These are phyloP conservation scores for Davidsoniella virescens DNA, from an alignment of 2,329 filamentous ascomycete species.

Conservation along the genomic window DNA sequence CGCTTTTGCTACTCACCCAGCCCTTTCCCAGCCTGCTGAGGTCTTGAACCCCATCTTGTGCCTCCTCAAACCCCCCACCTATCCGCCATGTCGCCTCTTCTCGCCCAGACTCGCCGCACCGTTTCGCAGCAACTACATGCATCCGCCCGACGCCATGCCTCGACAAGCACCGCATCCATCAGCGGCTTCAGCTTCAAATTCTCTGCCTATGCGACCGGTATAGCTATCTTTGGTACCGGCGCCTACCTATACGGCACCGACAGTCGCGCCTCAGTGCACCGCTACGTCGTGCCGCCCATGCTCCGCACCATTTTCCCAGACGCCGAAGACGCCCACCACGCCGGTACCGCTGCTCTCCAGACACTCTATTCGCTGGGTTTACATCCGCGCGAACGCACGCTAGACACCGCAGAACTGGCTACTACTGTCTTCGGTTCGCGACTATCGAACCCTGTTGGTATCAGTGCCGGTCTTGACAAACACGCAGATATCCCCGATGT, in stretches of 20 bases:
- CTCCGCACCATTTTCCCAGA: conserved; percentile 53
- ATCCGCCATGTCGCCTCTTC: conserved; percentile 14
- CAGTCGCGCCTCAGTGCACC: conserved; percentile 54
- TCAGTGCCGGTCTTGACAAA: conserved; percentile 93
- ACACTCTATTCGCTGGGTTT: conserved; percentile 56
- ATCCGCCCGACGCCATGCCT: conserved; percentile 20
- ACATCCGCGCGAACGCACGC: conserved; percentile 60
- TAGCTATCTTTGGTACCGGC: conserved; percentile 26
- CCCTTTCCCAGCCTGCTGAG: neutral
- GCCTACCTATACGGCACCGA: conserved; percentile 58
- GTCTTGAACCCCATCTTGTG: neutral
- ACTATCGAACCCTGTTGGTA: conserved; percentile 76
- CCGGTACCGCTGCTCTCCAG: conserved; percentile 55
- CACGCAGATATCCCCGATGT: conserved; percentile 75
- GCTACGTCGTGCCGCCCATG: conserved; percentile 48
- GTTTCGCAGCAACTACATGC: conserved; percentile 6
- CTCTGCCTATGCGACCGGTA: conserved; percentile 25
- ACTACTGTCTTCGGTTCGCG: conserved; percentile 55
- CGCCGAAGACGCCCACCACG: conserved; percentile 83
- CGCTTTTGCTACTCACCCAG: neutral
- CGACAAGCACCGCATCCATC: conserved; percentile 18
- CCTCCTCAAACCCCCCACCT: conserved; percentile 3
- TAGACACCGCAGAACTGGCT: conserved; percentile 25
- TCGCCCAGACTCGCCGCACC: conserved; percentile 12
- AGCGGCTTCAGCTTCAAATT: conserved; percentile 21